phyloP scores from a whole-genome alignment of 2,329 filamentous ascomycete genomes.

The Paecilomyces dactylethromorphus region DNA sequence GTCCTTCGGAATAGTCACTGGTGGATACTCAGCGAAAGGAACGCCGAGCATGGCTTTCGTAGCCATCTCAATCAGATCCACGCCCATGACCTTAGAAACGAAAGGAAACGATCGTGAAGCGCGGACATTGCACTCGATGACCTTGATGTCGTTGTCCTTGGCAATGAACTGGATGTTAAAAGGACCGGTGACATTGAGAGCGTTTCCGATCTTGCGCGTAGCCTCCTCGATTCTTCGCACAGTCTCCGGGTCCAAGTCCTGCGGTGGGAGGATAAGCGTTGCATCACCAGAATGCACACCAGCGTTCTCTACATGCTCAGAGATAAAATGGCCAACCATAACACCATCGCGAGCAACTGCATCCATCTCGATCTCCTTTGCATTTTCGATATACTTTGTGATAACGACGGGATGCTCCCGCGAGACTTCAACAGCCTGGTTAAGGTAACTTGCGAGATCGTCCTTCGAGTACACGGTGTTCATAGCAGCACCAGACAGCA shows the following conservation, averaged over 20 bases:
- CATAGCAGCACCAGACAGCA: slow-evolving; percentile 95
- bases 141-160: slow-evolving; percentile 99
- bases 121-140: slow-evolving; percentile 97
- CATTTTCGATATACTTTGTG: slow-evolving; percentile 98
- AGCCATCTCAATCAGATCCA: slow-evolving; percentile 96
- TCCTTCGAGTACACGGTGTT: slow-evolving; percentile 97
- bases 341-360: slow-evolving; percentile 85
- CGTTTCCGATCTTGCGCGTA: slow-evolving; percentile 87
- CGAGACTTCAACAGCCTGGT: slow-evolving; percentile 88
- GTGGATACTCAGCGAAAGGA: slow-evolving; percentile 75
- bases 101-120: slow-evolving; percentile 97
- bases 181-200: slow-evolving; percentile 90
- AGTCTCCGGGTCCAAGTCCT: slow-evolving; percentile 84
- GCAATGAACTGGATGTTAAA: slow-evolving; percentile 99
- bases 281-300: slow-evolving; percentile 98
- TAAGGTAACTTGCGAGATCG: slow-evolving; percentile 80
- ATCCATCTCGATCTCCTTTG: slow-evolving; percentile 99
- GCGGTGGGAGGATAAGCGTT: slow-evolving; percentile 87
- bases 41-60: slow-evolving; percentile 92
- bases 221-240: slow-evolving; percentile 89
- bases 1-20: slow-evolving; percentile 65
- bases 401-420: slow-evolving; percentile 96
- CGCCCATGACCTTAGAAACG: slow-evolving; percentile 96
- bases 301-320: slow-evolving; percentile 97
- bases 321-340: slow-evolving; percentile 93